phyloP scores from a whole-genome alignment of 208 protist genomes.

The Leishmania gerbilli region DNA sequence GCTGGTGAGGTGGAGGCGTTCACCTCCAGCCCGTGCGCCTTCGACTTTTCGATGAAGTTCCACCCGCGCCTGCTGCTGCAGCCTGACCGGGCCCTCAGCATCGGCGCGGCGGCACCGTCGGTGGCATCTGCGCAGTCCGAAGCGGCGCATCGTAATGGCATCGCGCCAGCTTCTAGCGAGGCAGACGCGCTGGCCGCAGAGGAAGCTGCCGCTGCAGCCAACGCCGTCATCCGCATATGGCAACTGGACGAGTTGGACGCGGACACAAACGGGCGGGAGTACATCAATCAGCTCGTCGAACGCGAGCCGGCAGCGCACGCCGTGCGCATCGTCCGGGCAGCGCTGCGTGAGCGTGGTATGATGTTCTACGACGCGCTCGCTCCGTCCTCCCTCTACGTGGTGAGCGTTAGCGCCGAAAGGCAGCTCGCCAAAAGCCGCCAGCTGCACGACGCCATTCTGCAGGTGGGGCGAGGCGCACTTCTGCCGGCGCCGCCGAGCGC shows the following conservation, averaged over 20 bases:
- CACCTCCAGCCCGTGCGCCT: constrained; percentile 44
- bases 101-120: constrained; percentile 1
- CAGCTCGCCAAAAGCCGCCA: constrained; percentile 33
- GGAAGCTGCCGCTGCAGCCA: constrained; percentile 2
- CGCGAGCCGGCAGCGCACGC: constrained; percentile 78
- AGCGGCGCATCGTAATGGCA: not conserved
- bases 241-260: constrained; percentile 79
- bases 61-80: constrained; percentile 77
- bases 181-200: not conserved
- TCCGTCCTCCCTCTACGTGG: constrained; percentile 51
- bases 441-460: constrained; percentile 70
- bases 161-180: not conserved
- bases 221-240: constrained; percentile 45
- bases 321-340: constrained; percentile 65
- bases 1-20: constrained; percentile 58
- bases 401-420: constrained; percentile 46
- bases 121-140: not conserved
- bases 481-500: constrained; percentile 38
- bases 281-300: constrained; percentile 75
- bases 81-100: constrained; percentile 53
- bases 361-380: constrained; percentile 84
- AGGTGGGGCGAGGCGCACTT: constrained; percentile 63
- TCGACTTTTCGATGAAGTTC: constrained; percentile 75
- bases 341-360: constrained; percentile 79
- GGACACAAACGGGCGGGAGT: constrained; percentile 48